phyloP scores from a whole-genome alignment of 2,329 filamentous ascomycete species.

The Trichoderma sp. region DNA sequence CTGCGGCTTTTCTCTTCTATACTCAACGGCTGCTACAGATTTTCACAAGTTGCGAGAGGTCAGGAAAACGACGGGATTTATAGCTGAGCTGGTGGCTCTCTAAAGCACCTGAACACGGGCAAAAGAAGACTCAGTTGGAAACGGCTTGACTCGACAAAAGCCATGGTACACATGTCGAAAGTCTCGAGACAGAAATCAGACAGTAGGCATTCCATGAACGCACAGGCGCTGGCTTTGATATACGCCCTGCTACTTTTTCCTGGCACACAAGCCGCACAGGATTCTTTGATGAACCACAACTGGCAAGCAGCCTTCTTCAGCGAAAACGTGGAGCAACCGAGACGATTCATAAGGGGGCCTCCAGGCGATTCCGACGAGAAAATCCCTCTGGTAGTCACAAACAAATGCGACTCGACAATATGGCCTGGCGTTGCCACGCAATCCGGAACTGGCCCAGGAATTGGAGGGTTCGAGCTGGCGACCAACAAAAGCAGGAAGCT shows the following conservation, averaged over 20 bases:
- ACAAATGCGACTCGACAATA: slow-evolving; percentile 70
- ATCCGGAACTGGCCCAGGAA: slow-evolving; percentile 67
- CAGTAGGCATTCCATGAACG: slow-evolving; percentile 31
- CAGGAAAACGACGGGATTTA: not conserved
- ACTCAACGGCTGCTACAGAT: not conserved
- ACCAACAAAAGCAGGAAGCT: slow-evolving; percentile 62
- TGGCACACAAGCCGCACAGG: slow-evolving; percentile 28
- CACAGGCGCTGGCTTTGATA: slow-evolving; percentile 33
- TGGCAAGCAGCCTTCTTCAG: slow-evolving; percentile 39
- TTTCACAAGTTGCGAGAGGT: not conserved
- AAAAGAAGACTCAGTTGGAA: not conserved
- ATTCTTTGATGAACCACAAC: slow-evolving; percentile 30
- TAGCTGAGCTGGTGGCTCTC: not conserved
- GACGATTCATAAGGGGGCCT: slow-evolving; percentile 38
- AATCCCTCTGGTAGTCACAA: slow-evolving; percentile 69
- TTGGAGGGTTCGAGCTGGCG: slow-evolving; percentile 69
- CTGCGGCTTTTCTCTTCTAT: not conserved
- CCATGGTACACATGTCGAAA: slow-evolving; percentile 7
- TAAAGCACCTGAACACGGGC: not conserved
- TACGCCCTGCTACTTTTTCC: slow-evolving; percentile 32
- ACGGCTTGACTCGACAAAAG: not conserved
- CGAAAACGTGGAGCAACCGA: slow-evolving; percentile 33
- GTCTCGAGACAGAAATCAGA: not conserved
- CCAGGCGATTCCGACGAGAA: slow-evolving; percentile 44
- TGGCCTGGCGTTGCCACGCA: slow-evolving; percentile 80